phyloP scores from a whole-genome alignment of 2,329 filamentous ascomycete genomes.

The Clonostachys rosea region DNA sequence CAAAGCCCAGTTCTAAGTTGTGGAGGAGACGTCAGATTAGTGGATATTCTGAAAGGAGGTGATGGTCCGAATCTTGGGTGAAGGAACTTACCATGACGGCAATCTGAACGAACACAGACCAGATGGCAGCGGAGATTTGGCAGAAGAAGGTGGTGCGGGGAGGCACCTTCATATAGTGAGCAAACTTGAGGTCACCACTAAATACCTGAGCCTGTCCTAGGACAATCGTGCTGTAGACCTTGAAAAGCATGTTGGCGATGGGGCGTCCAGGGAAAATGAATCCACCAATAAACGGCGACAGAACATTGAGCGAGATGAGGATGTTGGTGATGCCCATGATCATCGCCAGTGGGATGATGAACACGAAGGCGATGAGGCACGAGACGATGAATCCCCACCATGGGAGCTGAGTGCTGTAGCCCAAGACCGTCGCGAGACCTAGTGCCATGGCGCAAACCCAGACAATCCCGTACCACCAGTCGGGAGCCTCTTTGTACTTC shows the following conservation, averaged over 20 bases:
- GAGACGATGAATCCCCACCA: slow-evolving; percentile 36
- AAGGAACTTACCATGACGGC: too few relatives aligned
- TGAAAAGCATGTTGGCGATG: slow-evolving; percentile 46
- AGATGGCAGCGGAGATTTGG: slow-evolving; percentile 12
- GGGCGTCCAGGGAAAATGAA: slow-evolving; percentile 42
- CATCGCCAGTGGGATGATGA: slow-evolving; percentile 37
- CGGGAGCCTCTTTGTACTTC: slow-evolving; percentile 48
- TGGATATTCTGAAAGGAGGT: too few relatives aligned
- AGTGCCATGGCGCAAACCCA: slow-evolving; percentile 43
- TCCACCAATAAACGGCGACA: slow-evolving; percentile 42
- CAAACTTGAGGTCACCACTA: too few relatives aligned
- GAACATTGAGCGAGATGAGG: slow-evolving; percentile 40
- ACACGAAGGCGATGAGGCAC: slow-evolving; percentile 30
- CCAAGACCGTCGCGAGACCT: slow-evolving; percentile 28
- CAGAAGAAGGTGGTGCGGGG: too few relatives aligned
- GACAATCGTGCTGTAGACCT: slow-evolving; percentile 28
- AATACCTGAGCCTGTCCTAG: too few relatives aligned
- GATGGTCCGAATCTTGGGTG: too few relatives aligned
- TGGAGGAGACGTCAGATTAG: too few relatives aligned
- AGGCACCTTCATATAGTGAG: too few relatives aligned
- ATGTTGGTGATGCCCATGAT: slow-evolving; percentile 44
- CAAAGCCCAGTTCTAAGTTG: slow-evolving; percentile 33
- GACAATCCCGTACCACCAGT: slow-evolving; percentile 50
- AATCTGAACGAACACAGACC: slow-evolving; percentile 32
- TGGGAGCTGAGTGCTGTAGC: slow-evolving; percentile 31